These are phyloP conservation scores for Cladosporium halotolerans DNA, from an alignment of 2,329 filamentous ascomycete genomes.

Conservation along the genomic window DNA sequence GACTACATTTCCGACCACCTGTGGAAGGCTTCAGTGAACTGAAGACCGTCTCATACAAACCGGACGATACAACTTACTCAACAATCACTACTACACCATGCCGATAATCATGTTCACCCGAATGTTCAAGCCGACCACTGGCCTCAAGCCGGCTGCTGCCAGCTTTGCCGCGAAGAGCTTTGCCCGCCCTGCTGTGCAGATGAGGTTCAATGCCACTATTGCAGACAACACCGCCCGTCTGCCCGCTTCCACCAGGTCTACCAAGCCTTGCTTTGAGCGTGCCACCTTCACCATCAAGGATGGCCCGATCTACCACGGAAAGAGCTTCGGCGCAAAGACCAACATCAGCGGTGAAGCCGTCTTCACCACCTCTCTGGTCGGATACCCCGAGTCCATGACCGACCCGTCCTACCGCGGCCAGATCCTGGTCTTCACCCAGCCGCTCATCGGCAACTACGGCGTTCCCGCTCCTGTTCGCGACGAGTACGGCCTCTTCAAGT, in stretches of 20 bases:
- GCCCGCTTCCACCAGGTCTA: conserved; percentile 49
- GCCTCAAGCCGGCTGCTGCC: conserved; percentile 34
- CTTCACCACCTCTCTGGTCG: conserved; percentile 95
- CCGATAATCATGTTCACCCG: conserved; percentile 49
- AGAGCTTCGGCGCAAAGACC: conserved; percentile 89
- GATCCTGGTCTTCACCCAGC: conserved; percentile 97
- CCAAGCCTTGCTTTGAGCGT: conserved; percentile 65
- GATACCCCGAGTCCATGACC: conserved; percentile 85
- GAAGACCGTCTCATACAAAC: conserved; percentile 30
- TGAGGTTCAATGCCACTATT: conserved; percentile 55
- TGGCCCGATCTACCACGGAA: conserved; percentile 92
- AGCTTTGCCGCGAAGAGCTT: conserved; percentile 42
- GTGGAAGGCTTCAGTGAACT: conserved; percentile 62
- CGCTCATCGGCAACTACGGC: conserved; percentile 96
- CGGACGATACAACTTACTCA: conserved; percentile 17
- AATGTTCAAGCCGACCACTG: conserved; percentile 47
- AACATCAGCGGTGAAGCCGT: conserved; percentile 98
- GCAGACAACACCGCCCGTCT: conserved; percentile 60
- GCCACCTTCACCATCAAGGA: conserved; percentile 95
- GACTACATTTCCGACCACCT: conserved; percentile 66
- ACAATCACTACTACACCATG: conserved; percentile 10
- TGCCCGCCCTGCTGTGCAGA: conserved; percentile 39
- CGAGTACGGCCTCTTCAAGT: conserved; percentile 83
- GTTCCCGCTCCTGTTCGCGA: conserved; percentile 83
- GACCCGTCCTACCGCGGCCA: conserved; percentile 71